Conservation (phyloP, 2,329 filamentous ascomycete genomes). For the Pezizomycotina sp. region DNA sequence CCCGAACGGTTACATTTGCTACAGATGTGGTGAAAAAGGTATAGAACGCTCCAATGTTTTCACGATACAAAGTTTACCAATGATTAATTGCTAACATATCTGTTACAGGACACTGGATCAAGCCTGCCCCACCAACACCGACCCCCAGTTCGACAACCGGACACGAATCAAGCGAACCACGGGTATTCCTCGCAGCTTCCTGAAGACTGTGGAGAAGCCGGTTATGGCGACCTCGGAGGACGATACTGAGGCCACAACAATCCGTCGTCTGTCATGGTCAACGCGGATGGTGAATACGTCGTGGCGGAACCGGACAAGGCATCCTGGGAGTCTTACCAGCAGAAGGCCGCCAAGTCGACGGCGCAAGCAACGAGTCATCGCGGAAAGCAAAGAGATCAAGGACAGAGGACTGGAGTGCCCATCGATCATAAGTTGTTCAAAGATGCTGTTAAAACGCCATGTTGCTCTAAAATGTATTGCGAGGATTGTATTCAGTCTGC, state of each 20-base stretch:
- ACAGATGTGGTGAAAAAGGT: conserved; percentile 86
- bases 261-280: conserved; percentile 84
- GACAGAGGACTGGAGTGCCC: conserved; percentile 76
- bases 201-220: conserved; percentile 90
- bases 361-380: conserved; percentile 63
- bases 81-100: conserved; percentile 25
- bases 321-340: conserved; percentile 93
- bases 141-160: conserved; percentile 85
- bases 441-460: conserved; percentile 97
- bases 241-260: conserved; percentile 53
- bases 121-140: conserved; percentile 92
- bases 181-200: conserved; percentile 84
- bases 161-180: conserved; percentile 91
- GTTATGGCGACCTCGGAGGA: conserved; percentile 56
- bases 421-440: conserved; percentile 97
- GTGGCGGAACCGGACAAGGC: conserved; percentile 90
- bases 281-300: conserved; percentile 92
- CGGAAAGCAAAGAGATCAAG: conserved; percentile 72
- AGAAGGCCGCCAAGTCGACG: conserved; percentile 73
- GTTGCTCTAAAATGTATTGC: conserved; percentile 96
- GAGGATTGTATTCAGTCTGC: conserved; percentile 99
- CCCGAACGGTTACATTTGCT: conserved; percentile 87
- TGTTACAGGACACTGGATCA: conserved; percentile 82
- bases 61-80: conserved; percentile 2
- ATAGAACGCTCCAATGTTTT: too few species aligned